phyloP scores from a whole-genome alignment of 1,284 basidiomycete genomes.

The Papiliotrema terrestris region DNA sequence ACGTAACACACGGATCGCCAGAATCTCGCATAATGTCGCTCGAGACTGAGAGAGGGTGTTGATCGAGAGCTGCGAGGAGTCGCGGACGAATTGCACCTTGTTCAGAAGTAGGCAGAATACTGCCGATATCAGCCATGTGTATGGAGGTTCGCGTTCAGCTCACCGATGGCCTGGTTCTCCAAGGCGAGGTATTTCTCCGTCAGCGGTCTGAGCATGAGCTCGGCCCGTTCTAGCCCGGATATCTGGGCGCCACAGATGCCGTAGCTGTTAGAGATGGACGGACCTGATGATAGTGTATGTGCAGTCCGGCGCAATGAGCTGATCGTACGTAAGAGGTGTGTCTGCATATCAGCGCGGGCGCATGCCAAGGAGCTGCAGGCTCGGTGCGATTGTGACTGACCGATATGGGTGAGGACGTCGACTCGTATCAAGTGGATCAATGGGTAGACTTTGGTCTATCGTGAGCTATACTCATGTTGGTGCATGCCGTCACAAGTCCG shows the following conservation, averaged over 20 bases:
- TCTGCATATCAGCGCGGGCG: constrained; percentile 51
- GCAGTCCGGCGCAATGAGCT: constrained; percentile 76
- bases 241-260: not conserved
- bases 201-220: constrained; percentile 28
- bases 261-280: constrained; percentile 4
- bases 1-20: constrained; percentile 76
- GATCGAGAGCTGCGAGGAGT: constrained; percentile 56
- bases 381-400: too few relatives aligned
- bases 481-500: not conserved
- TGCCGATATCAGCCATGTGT: constrained; percentile 49
- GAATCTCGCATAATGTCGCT: constrained; percentile 79
- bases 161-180: constrained; percentile 45
- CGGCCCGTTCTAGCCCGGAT: too few relatives aligned
- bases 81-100: constrained; percentile 76
- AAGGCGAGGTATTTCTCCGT: constrained; percentile 46
- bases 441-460: constrained; percentile 45
- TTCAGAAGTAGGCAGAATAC: constrained; percentile 88
- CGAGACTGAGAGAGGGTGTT: constrained; percentile 67
- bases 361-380: too few relatives aligned
- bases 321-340: constrained; percentile 68
- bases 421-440: constrained; percentile 49
- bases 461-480: not conserved
- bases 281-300: constrained; percentile 72
- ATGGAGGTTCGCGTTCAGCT: not conserved
- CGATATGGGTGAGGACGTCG: constrained; percentile 49